phyloP scores from a whole-genome alignment of 495 filamentous ascomycete species.

The Entonaema liquescens region DNA sequence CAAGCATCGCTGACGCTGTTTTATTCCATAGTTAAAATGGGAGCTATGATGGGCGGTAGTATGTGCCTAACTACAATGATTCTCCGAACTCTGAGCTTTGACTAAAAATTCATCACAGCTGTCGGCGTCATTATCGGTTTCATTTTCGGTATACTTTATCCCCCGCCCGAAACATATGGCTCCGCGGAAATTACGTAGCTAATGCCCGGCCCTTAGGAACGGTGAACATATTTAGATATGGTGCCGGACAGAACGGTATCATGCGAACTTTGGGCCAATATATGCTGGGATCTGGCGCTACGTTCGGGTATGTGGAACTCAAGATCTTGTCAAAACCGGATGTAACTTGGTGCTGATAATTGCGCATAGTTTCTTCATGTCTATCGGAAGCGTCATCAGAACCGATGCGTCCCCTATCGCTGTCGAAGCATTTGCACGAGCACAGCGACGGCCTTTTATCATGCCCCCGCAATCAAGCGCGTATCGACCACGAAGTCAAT shows the following conservation, averaged over 20 bases:
- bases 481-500: slow-evolving; percentile 50
- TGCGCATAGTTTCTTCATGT: slow-evolving; percentile 91
- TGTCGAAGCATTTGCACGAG: slow-evolving; percentile 67
- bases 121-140: slow-evolving; percentile 97
- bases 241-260: slow-evolving; percentile 90
- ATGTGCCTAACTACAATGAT: slow-evolving; percentile 53
- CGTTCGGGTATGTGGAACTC: slow-evolving; percentile 79
- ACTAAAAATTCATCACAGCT: slow-evolving; percentile 61
- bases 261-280: slow-evolving; percentile 94
- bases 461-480: slow-evolving; percentile 59
- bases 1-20: slow-evolving; percentile 43
- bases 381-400: slow-evolving; percentile 94
- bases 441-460: slow-evolving; percentile 68
- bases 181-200: slow-evolving; percentile 14
- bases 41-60: slow-evolving; percentile 97
- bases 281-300: slow-evolving; percentile 95
- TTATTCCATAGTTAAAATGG: slow-evolving; percentile 83
- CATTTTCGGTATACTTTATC: slow-evolving; percentile 77
- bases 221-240: slow-evolving; percentile 93
- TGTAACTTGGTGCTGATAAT: slow-evolving; percentile 18
- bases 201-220: slow-evolving; percentile 65
- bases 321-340: not conserved
- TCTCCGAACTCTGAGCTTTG: not conserved
- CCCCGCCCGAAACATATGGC: not conserved
- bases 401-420: slow-evolving; percentile 74